Percentiles rank a stretch among this genome's conserved stretches.
Evolutionary conservation across 345 rosid genomes (phyloP).

Genomic region (Euphorbia pulcherrima): DNA sequence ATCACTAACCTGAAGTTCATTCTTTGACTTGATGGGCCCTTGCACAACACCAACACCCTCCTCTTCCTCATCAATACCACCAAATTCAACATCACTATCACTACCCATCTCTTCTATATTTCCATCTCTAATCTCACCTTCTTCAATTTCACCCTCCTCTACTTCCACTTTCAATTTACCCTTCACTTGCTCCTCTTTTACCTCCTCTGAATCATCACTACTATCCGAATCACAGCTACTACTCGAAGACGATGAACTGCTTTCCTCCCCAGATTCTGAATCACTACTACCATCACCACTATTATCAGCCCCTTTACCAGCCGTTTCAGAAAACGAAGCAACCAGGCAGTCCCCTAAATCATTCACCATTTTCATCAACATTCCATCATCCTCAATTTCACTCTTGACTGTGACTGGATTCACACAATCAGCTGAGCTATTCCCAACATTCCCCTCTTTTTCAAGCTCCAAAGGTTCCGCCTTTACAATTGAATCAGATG

Average conservation of each 20-base stretch:
- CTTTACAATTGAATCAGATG: slow-evolving; percentile 26
- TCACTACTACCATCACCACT: slow-evolving; percentile 26
- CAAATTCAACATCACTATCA: slow-evolving; percentile 37
- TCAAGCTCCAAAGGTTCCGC: slow-evolving; percentile 33
- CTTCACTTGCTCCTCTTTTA: not conserved
- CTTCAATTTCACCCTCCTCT: slow-evolving; percentile 23
- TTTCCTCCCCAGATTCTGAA: slow-evolving; percentile 39
- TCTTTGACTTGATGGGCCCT: slow-evolving; percentile 75
- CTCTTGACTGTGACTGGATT: slow-evolving; percentile 18
- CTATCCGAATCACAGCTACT: slow-evolving; percentile 13
- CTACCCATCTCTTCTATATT: slow-evolving; percentile 11
- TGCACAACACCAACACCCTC: slow-evolving; percentile 32
- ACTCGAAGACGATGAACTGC: slow-evolving; percentile 40
- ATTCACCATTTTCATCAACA: not conserved
- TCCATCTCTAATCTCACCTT: slow-evolving; percentile 25
- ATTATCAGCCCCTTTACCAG: slow-evolving; percentile 3
- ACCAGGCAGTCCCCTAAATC: not conserved
- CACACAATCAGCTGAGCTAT: slow-evolving; percentile 10
- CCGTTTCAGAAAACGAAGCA: not conserved
- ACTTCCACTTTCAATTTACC: not conserved
- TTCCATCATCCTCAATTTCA: not conserved
- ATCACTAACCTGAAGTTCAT: slow-evolving; percentile 61
- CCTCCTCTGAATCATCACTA: not conserved
- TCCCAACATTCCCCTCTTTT: slow-evolving; percentile 27
- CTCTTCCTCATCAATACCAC: slow-evolving; percentile 43